Evolutionary conservation across 257 asterid species (phyloP), one percentile per base, ranked within the genome.

Genomic region (Verbascum thapsus): DNA sequence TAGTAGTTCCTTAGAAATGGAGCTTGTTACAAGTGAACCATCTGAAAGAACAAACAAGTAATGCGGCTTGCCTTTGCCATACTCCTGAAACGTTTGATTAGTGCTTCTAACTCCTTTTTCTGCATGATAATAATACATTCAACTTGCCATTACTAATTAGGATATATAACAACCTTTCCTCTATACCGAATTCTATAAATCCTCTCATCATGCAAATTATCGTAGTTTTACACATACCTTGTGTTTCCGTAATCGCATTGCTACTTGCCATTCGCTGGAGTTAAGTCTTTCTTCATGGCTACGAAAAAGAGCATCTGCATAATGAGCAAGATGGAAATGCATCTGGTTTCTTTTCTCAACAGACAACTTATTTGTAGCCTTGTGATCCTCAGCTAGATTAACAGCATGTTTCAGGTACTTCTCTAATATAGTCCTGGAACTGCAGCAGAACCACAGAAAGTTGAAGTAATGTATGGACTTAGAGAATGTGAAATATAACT

Each of bases 291-390:
- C 97, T 53, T 92, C 98, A 64, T 82, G 88, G 73, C 88, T 89
- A 68, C 89, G 99, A 76, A 87, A 92, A 49, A 92, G 95, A 69
- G 89, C 96, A 85, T 92, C 97, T 34, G 99, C 90, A 73, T 92
- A 92, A 68, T 87, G 99, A 11, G 99, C 95, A 61, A 92, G 99
- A 80, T 92, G 96, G 77, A 87, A 92, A 85, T 89, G 97, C 95
- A 89, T 87, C 80, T 87, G 95, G 73, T 84, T 87, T 74, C 90
- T 81, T 75, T 85, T 89, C 72, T 78, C 85, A 51, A 66, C 35
- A 12, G 95, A 83, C 58, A 79, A 72, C 75, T 76, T 76, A 74
- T 79, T 81, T 20, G 68, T 73, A 53, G 85, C 73, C 64, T 61
- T 84, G 64, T 71, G 76, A 74, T 76, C 82, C 72, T 83, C 96